These are phyloP conservation scores for Arthrobotrys conoides DNA, from an alignment of 2,329 filamentous ascomycete genomes.

Conservation along the genomic window DNA sequence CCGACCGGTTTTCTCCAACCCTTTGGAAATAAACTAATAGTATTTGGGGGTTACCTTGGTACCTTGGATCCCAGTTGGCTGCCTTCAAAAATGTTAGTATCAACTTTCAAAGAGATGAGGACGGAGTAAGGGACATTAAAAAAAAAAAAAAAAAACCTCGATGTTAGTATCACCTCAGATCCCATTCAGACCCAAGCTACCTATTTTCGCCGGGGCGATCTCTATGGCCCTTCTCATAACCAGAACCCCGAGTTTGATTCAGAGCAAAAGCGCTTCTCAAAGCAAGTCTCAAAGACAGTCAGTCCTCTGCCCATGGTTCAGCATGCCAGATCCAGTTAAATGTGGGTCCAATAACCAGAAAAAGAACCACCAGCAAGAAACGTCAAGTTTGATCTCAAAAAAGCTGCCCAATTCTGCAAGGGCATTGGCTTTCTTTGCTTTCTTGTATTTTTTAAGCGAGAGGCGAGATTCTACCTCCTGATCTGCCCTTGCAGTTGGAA, in stretches of 20 bases:
- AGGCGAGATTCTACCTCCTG: constrained; percentile 46
- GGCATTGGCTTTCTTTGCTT: constrained; percentile 30
- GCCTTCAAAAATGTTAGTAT: constrained; percentile 31
- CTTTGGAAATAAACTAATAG: constrained; percentile 14
- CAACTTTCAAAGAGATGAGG: constrained; percentile 34
- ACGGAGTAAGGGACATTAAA: constrained; percentile 43
- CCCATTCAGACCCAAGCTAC: constrained; percentile 1
- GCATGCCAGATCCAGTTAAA: constrained; percentile 37
- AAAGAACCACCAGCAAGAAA: constrained; percentile 43
- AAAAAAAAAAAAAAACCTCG: no score
- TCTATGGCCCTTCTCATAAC: constrained; percentile 28
- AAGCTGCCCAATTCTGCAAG: constrained; percentile 59
- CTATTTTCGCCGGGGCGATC: constrained; percentile 44
- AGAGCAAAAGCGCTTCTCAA: constrained; percentile 41
- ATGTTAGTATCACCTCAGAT: constrained; percentile 36
- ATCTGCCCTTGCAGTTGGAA: constrained; percentile 48
- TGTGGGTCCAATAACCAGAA: constrained; percentile 27
- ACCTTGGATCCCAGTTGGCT: constrained; percentile 23
- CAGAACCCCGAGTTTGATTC: constrained; percentile 18
- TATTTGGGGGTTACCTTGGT: constrained; percentile 1
- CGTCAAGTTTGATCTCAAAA: constrained; percentile 37
- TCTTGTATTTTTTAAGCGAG: constrained; percentile 41
- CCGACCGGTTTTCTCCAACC: neutral
- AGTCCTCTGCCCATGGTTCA: constrained; percentile 29
- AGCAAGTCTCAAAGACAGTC: constrained; percentile 32